Percentiles rank a stretch among this genome's conserved stretches.
phyloP scores from a whole-genome alignment of 1,284 basidiomycete genomes.

The Flammula alnicola region DNA sequence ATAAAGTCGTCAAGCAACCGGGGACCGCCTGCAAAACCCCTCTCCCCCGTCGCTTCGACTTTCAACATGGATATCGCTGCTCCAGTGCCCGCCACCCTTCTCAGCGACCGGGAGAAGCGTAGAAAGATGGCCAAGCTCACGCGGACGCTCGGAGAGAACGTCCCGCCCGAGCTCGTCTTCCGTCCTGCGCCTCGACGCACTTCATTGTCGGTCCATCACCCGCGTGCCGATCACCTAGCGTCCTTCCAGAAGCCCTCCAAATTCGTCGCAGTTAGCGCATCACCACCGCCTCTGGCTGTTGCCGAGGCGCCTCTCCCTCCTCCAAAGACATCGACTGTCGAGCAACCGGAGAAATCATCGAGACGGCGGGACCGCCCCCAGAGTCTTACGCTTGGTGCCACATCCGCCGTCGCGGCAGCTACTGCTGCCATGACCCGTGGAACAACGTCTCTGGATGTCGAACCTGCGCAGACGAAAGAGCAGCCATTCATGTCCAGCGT shows the following conservation, averaged over 20 bases:
- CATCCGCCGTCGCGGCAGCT: constrained; percentile 24
- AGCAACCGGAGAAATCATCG: not conserved
- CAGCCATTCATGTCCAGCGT: not conserved
- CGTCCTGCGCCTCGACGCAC: constrained; percentile 12
- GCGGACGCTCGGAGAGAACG: constrained; percentile 56
- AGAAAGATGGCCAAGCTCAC: constrained; percentile 54
- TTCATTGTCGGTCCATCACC: not conserved
- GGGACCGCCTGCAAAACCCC: constrained; percentile 8
- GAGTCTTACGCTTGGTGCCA: constrained; percentile 30
- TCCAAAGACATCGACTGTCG: not conserved
- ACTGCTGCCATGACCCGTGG: constrained; percentile 16
- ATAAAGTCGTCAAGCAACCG: constrained; percentile 9
- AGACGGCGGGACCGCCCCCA: constrained; percentile 29
- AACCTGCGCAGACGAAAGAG: not conserved
- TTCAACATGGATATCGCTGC: constrained; percentile 16
- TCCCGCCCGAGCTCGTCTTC: constrained; percentile 58
- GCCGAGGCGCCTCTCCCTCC: constrained; percentile 8
- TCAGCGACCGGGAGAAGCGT: constrained; percentile 30
- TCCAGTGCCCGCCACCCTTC: not conserved
- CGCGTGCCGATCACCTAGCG: not conserved
- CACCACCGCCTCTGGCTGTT: constrained; percentile 2
- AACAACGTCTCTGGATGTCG: constrained; percentile 9
- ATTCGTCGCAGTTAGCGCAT: not conserved
- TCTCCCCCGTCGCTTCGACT: constrained; percentile 16
- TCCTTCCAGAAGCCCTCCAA: not conserved